Conservation (phyloP, 371 early-diverging fungal species). For the Batkoa obscura region DNA sequence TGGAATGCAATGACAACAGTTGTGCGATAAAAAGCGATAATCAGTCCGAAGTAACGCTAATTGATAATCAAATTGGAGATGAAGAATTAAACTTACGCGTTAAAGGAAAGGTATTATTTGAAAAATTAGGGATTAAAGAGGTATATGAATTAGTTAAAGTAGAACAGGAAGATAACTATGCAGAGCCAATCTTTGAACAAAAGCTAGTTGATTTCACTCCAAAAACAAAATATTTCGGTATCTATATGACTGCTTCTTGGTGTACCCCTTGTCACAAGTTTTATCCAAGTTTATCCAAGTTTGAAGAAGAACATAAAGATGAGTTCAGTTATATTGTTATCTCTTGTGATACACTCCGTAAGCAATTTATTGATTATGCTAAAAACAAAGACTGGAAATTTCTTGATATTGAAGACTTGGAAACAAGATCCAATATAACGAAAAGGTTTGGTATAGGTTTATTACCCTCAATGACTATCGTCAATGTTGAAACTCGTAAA, state of each 20-base stretch:
- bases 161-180: not conserved
- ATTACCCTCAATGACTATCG: not conserved
- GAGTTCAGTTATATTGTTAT: not conserved
- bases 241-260: constrained; percentile 7
- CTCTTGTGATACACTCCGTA: not conserved
- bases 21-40: too few relatives aligned
- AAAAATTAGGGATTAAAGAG: not conserved
- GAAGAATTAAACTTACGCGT: not conserved
- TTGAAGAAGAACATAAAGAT: not conserved
- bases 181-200: not conserved
- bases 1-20: too few relatives aligned
- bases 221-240: not conserved
- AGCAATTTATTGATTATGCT: not conserved
- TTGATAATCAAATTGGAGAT: too few relatives aligned
- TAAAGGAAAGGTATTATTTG: not conserved
- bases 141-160: not conserved
- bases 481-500: not conserved
- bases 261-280: constrained; percentile 7
- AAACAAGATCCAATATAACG: not conserved
- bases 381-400: not conserved
- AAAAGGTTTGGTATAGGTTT: not conserved
- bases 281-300: not conserved
- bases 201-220: not conserved
- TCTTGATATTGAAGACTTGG: not conserved
- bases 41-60: too few relatives aligned